phyloP scores from a whole-genome alignment of 768 basidiomycete species.

The Pleurotus platypus region DNA sequence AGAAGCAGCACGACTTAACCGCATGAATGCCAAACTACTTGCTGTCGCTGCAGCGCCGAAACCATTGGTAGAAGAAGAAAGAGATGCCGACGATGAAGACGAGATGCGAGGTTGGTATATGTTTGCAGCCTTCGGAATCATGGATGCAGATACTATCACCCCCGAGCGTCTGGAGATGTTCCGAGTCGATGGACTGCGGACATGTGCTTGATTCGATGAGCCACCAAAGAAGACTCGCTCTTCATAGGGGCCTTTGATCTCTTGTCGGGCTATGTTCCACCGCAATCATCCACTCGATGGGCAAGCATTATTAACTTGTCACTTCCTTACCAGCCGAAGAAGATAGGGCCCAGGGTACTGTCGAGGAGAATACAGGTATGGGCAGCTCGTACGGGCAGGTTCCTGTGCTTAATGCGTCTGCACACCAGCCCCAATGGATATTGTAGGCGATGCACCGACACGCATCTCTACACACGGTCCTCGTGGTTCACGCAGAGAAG shows the following conservation, averaged over 20 bases:
- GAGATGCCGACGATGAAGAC: slow-evolving; percentile 27
- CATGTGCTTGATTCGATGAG: slow-evolving; percentile 1
- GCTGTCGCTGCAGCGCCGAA: slow-evolving; percentile 39
- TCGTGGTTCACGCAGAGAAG: slow-evolving; percentile 70
- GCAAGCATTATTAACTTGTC: slow-evolving; percentile 2
- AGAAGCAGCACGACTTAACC: slow-evolving; percentile 72
- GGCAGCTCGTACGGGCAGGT: not conserved
- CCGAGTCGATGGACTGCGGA: slow-evolving; percentile 9
- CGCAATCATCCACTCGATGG: not conserved
- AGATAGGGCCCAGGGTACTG: slow-evolving; percentile 1
- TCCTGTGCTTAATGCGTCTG: slow-evolving; percentile 13
- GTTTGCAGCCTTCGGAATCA: slow-evolving; percentile 51
- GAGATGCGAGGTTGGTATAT: slow-evolving; percentile 66
- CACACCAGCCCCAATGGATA: slow-evolving; percentile 46
- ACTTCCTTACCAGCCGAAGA: slow-evolving; percentile 4
- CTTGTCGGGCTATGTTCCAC: not conserved
- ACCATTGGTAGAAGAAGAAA: slow-evolving; percentile 26
- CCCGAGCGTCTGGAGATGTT: slow-evolving; percentile 41
- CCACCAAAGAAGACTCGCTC: not conserved
- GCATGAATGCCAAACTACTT: slow-evolving; percentile 65
- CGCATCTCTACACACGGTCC: slow-evolving; percentile 80
- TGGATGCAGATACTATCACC: slow-evolving; percentile 58
- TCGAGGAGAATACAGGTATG: slow-evolving; percentile 4
- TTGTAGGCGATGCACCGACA: slow-evolving; percentile 40
- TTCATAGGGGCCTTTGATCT: not conserved